These are phyloP conservation scores for Ampelocalamus luodianensis DNA, from an alignment of 176 grass and related monocot genomes.

Conservation along the genomic window DNA sequence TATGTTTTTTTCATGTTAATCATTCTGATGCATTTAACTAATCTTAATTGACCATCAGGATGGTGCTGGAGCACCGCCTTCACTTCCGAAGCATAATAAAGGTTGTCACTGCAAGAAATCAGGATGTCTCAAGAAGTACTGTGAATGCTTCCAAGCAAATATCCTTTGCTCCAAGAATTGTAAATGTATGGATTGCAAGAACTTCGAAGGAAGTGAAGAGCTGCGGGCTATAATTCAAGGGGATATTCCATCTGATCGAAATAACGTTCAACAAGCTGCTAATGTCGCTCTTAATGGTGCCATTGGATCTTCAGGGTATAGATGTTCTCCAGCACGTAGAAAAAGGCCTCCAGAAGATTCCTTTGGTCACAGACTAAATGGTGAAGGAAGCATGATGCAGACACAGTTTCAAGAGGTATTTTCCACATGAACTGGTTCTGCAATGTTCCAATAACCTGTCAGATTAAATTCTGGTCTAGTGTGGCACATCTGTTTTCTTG, in stretches of 20 bases:
- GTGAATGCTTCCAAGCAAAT: conserved; percentile 83
- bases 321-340: conserved; percentile 45
- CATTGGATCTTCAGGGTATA: conserved; percentile 58
- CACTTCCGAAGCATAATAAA: conserved; percentile 74
- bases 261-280: conserved; percentile 65
- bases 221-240: conserved; percentile 55
- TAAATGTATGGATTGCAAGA: conserved; percentile 77
- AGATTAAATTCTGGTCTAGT: conserved; percentile 5
- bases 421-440: conserved; percentile 6
- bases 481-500: neutral
- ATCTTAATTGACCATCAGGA: conserved; percentile 49
- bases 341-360: conserved; percentile 50
- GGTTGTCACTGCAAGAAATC: conserved; percentile 87
- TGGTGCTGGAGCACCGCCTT: conserved; percentile 52
- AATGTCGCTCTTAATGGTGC: conserved; percentile 68
- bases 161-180: conserved; percentile 84
- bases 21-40: conserved; percentile 33
- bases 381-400: conserved; percentile 30
- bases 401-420: conserved; percentile 49
- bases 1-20: conserved; percentile 15
- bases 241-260: conserved; percentile 53
- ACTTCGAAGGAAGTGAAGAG: conserved; percentile 71
- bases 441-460: conserved; percentile 27
- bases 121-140: conserved; percentile 77
- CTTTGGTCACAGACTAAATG: conserved; percentile 31